Percentiles rank a stretch among this genome's conserved stretches.
These are phyloP conservation scores for Podaxis rugospora DNA, from an alignment of 768 basidiomycete species.

Conservation along the genomic window DNA sequence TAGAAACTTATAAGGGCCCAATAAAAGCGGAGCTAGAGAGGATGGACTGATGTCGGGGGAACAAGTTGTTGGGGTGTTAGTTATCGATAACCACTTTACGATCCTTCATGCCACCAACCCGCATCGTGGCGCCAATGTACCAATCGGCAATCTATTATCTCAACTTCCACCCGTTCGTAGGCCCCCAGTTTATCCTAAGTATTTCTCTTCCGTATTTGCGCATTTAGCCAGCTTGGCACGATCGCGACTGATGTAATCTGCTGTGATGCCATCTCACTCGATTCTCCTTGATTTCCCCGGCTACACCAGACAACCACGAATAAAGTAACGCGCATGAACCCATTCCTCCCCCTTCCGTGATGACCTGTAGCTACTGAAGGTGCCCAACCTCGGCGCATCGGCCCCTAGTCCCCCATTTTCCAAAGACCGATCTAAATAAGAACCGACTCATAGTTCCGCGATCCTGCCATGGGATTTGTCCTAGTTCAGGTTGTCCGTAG, in stretches of 20 bases:
- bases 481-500: too few species aligned
- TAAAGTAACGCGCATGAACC: background rate
- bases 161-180: background rate
- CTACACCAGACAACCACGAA: background rate
- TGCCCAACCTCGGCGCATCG: too few species aligned
- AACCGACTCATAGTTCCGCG: too few species aligned
- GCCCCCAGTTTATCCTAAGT: background rate
- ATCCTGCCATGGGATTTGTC: too few species aligned
- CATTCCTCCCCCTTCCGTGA: background rate
- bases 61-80: conserved; percentile 9
- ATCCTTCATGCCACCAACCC: background rate
- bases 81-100: conserved; percentile 23
- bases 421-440: too few species aligned
- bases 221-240: background rate
- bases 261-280: background rate
- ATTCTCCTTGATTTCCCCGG: background rate
- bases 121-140: background rate
- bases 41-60: conserved; percentile 20
- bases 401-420: too few species aligned
- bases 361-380: background rate
- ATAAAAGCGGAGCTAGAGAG: conserved; percentile 17
- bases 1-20: conserved; percentile 9
- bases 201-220: too few species aligned
- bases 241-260: background rate
- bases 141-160: background rate